A percentile compares a stretch with the other conserved stretches of the same genome.
phyloP scores from a whole-genome alignment of 225 moss, liverwort and hornwort species.

The Straminergon stramineum region DNA sequence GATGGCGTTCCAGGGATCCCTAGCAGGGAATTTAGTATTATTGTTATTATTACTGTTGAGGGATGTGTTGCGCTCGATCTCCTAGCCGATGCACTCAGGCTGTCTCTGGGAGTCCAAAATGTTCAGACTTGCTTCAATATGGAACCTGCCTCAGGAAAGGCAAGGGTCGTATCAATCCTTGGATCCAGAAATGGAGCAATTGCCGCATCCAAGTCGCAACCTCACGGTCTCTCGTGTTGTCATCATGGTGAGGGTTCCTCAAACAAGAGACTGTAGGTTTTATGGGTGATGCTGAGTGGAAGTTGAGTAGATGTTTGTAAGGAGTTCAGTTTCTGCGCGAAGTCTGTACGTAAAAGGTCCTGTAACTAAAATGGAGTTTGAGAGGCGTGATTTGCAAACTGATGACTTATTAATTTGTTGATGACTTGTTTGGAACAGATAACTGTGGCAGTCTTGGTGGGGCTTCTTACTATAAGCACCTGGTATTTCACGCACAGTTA shows the following conservation, averaged over 20 bases:
- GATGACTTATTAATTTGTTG: background rate
- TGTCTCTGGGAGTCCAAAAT: constrained; percentile 17
- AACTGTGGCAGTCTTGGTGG: constrained; percentile 57
- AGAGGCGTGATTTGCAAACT: background rate
- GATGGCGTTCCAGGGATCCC: constrained; percentile 10
- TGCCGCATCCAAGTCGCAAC: constrained; percentile 45
- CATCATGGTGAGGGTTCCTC: constrained; percentile 33
- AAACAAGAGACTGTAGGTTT: background rate
- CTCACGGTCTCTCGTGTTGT: constrained; percentile 46
- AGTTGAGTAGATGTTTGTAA: background rate
- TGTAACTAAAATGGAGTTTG: background rate
- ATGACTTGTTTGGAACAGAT: constrained; percentile 17
- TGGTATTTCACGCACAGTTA: constrained; percentile 71
- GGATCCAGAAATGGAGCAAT: constrained; percentile 35
- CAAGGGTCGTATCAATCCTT: constrained; percentile 16
- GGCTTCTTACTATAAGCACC: constrained; percentile 53
- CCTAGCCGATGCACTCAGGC: background rate
- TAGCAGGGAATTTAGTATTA: background rate
- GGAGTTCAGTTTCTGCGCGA: background rate
- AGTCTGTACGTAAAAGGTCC: background rate
- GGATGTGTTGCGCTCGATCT: constrained; percentile 6
- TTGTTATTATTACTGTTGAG: background rate
- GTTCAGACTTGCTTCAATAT: constrained; percentile 30
- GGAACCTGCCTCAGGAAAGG: constrained; percentile 39
- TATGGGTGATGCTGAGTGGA: background rate